Evolutionary conservation across 208 protist species (phyloP).

Genomic region (Leishmania tropica): DNA sequence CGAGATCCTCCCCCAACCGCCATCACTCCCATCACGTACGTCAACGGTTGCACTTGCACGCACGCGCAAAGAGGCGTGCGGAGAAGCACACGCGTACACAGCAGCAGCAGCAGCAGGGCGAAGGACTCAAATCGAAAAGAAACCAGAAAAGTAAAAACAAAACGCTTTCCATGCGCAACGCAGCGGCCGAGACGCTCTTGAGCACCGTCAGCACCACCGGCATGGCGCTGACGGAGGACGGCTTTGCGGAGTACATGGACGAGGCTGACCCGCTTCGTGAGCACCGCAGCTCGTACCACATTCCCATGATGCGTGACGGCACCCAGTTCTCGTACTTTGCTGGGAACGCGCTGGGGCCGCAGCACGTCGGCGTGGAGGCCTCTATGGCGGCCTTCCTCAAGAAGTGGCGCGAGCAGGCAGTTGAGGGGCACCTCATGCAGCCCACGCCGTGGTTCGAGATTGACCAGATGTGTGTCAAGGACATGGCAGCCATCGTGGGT

Average conservation of each 20-base stretch:
- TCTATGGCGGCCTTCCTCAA: constrained; percentile 74
- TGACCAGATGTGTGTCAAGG: constrained; percentile 69
- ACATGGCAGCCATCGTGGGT: constrained; percentile 84
- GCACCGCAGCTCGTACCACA: constrained; percentile 59
- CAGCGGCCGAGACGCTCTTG: constrained; percentile 61
- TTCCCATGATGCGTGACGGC: constrained; percentile 54
- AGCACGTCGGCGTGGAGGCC: constrained; percentile 74
- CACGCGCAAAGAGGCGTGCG: not conserved
- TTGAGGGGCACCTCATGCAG: constrained; percentile 78
- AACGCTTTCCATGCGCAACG: constrained; percentile 54
- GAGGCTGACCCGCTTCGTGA: constrained; percentile 58
- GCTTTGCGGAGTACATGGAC: constrained; percentile 76
- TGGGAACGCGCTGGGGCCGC: constrained; percentile 89
- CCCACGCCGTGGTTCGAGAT: constrained; percentile 88
- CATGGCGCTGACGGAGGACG: constrained; percentile 69
- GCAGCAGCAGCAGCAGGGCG: not conserved
- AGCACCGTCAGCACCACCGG: constrained; percentile 46
- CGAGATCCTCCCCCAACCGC: not conserved
- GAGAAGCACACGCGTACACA: not conserved
- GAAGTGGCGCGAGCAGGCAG: constrained; percentile 90
- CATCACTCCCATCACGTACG: not conserved
- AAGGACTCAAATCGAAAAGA: not conserved
- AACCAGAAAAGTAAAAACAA: not conserved
- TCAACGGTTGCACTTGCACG: not conserved
- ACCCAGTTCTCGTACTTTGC: constrained; percentile 79